Base-by-base conservation (phyloP, 2,329 filamentous ascomycete species). In the Xylaria sp. region DNA sequence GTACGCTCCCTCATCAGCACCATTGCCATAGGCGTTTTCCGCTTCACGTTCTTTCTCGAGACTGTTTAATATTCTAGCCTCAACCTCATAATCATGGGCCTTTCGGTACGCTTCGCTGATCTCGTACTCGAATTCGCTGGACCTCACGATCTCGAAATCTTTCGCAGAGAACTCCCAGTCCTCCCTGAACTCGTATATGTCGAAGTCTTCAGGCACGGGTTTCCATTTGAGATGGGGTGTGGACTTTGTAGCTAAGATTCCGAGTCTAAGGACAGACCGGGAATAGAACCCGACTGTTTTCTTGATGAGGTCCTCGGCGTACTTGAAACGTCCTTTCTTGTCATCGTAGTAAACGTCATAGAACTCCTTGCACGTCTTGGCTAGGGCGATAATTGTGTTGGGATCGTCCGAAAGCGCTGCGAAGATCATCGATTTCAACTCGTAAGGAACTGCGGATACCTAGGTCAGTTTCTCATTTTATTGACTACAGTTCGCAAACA, bases 291-390 rank as follows among this genome's bases (percentile, higher is more conserved):
- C 62, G 17, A 44, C 28, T 36, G 26, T 2, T 13, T 7, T 33
- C 36, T 54, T 3, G 15, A 3, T 15, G 33, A 36, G 6, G 17
- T 40, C 6, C 2, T 0, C 9, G 10, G 46, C 11, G 9, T 48
- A 36, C 15, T 40, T 11, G 1, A 60, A 4, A 13, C 63, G 57
- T n/a, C 26, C n/a, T 6, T 9, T 10, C 15, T 48, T 54, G n/a
- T 40, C 23, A 2, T 38, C 9, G 31, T 11, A 13, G 23, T 56
- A 48, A 23, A 53, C 6, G 9, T 6, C 7, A 9, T 65, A 59
- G 17, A 65, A 59, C 13, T 42, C 7, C 2, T 15, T 28, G 51
- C 63, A 53, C 6, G 36, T 49, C 46, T 46, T 46, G n/a, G 46
- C 38, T 4, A 46, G 15, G 26, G 20, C 28, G 10, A 15, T 13